Percentiles rank a stretch among this genome's conserved stretches.
Evolutionary conservation across 345 rosid genomes (phyloP).

Genomic region (Gossypium longicalyx): DNA sequence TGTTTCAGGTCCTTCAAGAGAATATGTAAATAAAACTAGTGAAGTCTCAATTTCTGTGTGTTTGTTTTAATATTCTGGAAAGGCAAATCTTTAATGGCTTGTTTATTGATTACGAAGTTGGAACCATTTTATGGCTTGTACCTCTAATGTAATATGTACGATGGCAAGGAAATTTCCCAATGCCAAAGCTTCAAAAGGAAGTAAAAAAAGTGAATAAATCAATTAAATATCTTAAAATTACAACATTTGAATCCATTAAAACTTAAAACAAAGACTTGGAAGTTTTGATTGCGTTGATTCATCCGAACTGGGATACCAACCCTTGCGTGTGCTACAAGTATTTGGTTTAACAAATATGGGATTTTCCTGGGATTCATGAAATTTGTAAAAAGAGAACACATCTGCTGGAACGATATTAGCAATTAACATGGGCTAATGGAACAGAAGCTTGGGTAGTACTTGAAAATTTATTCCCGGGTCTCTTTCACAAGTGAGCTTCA

Average conservation of each 20-base stretch:
- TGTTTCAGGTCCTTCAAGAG: neutral
- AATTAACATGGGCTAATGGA: neutral
- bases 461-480: neutral
- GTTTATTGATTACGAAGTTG: constrained; percentile 10
- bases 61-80: neutral
- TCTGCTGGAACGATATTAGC: neutral
- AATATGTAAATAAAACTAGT: neutral
- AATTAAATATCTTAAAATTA: neutral
- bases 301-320: neutral
- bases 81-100: neutral
- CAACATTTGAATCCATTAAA: neutral
- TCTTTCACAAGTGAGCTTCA: constrained; percentile 1
- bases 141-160: constrained; percentile 18
- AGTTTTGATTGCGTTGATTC: constrained; percentile 5
- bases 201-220: neutral
- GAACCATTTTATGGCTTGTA: constrained; percentile 19
- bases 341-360: neutral
- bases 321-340: constrained; percentile 20
- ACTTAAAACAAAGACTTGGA: neutral
- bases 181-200: constrained; percentile 4
- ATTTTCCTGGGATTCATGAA: neutral
- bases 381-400: neutral
- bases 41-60: neutral
- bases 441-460: neutral
- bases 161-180: constrained; percentile 39